phyloP scores from a whole-genome alignment of 257 asterid genomes.

The Scutellaria galericulata region DNA sequence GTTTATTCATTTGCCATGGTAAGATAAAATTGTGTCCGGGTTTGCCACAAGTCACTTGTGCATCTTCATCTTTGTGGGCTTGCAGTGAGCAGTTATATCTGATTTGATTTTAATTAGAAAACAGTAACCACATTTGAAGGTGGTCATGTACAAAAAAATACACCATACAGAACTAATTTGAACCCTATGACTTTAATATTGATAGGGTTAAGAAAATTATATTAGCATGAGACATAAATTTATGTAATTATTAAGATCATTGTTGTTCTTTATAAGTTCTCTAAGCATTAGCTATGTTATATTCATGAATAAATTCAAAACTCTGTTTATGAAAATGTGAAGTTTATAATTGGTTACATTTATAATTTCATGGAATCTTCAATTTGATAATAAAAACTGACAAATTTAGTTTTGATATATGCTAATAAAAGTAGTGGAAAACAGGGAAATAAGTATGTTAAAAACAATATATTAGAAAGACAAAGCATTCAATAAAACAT shows the following conservation, averaged over 20 bases:
- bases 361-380: no score
- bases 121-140: not conserved
- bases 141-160: not conserved
- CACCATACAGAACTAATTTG: not conserved
- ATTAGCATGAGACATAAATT: not conserved
- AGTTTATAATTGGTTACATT: not conserved
- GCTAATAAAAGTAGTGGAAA: slow-evolving; percentile 3
- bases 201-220: not conserved
- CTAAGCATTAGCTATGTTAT: not conserved
- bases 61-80: not conserved
- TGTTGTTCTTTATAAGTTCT: not conserved
- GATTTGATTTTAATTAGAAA: not conserved
- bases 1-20: not conserved
- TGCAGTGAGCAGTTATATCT: not conserved
- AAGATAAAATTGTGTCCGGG: slow-evolving; percentile 18
- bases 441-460: not conserved
- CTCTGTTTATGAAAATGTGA: not conserved
- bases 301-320: not conserved
- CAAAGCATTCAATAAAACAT: not conserved
- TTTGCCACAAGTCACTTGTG: not conserved
- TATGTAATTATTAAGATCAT: not conserved
- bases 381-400: not conserved
- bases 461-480: not conserved
- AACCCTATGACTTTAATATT: not conserved
- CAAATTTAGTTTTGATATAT: not conserved